Base-by-base conservation (phyloP, 257 asterid species). In the Solanum clarkiae region DNA sequence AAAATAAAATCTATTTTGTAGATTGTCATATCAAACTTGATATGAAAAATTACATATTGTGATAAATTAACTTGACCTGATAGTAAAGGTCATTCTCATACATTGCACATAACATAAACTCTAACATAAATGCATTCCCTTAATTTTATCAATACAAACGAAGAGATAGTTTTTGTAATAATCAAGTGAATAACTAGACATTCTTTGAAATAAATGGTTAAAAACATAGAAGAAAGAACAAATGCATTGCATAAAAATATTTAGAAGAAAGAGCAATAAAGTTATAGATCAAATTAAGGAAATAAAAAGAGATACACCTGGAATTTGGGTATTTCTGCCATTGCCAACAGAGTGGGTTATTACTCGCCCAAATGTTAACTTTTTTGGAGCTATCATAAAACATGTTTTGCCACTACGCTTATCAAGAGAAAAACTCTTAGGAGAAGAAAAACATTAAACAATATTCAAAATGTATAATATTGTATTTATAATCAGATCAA, bases 381-480 rank as follows among this genome's bases (percentile, higher is more conserved):
- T 89, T 81, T 82, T 86, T 81, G 93, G 90, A 45, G 85, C 26
- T 26, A 92, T 10, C 89, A 87, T 86, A n/a, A 80, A 90, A 20
- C 87, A 86, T 26, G 87, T 89, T 86, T 87, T 85, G 26, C 92
- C 94, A 17, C 79, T 85, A n/a, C 83, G 18, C 54, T 83, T 88
- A 63, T 60, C 56, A 22, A 88, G 84, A 75, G 70, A 40, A 66
- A 32, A 32, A 32, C 36, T 32, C 36, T 32, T 3, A 32, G 36
- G 60, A 53, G 4, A 12, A 53, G 0, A 53, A 32, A 53, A 13
- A 13, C 1, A 11, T 53, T 53, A 53, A 53, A 53, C 5, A 53
- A 53, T 12, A 53, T 15, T 8, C 59, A 49, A 54, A 54, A 54
- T 54, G 59, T 54, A 54, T 16, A 6, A 9, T 54, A 16, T 54